Conservation (phyloP, 495 filamentous ascomycete species). For the Aspergillus carlsbadensis region DNA sequence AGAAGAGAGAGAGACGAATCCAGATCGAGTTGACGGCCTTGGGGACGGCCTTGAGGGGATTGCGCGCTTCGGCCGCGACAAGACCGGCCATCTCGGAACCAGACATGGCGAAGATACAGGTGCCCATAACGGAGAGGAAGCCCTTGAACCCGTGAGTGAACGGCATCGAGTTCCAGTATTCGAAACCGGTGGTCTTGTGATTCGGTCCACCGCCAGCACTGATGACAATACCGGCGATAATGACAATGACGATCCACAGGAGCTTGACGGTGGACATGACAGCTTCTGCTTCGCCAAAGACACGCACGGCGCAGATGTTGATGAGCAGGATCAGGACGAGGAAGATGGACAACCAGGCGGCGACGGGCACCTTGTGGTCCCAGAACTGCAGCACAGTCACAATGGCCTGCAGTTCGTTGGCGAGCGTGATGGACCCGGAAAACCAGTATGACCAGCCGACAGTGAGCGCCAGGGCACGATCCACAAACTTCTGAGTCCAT, state of each 20-base stretch:
- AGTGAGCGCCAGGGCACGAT: slow-evolving; percentile 69
- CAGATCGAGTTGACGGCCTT: slow-evolving; percentile 81
- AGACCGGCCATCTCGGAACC: slow-evolving; percentile 72
- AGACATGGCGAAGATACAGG: slow-evolving; percentile 52
- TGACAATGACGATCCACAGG: slow-evolving; percentile 68
- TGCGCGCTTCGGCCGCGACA: slow-evolving; percentile 79
- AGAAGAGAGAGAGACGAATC: slow-evolving; percentile 84
- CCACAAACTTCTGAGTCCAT: slow-evolving; percentile 71
- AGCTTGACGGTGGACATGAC: slow-evolving; percentile 72
- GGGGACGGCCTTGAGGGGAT: slow-evolving; percentile 74
- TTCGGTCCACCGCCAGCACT: slow-evolving; percentile 64
- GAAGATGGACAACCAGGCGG: slow-evolving; percentile 69
- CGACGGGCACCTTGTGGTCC: slow-evolving; percentile 44
- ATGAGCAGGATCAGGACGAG: slow-evolving; percentile 62
- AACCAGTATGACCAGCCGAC: slow-evolving; percentile 56
- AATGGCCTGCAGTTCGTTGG: slow-evolving; percentile 69
- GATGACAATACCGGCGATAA: slow-evolving; percentile 67
- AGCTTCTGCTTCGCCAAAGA: slow-evolving; percentile 76
- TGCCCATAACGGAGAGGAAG: slow-evolving; percentile 46
- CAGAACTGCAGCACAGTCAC: slow-evolving; percentile 75
- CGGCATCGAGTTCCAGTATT: slow-evolving; percentile 58
- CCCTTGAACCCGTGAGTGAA: slow-evolving; percentile 43
- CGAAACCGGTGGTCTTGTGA: slow-evolving; percentile 65
- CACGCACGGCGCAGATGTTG: slow-evolving; percentile 68
- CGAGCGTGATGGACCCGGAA: slow-evolving; percentile 59